Base-by-base conservation (phyloP, 2,329 filamentous ascomycete genomes). In the Colletotrichum filicis region DNA sequence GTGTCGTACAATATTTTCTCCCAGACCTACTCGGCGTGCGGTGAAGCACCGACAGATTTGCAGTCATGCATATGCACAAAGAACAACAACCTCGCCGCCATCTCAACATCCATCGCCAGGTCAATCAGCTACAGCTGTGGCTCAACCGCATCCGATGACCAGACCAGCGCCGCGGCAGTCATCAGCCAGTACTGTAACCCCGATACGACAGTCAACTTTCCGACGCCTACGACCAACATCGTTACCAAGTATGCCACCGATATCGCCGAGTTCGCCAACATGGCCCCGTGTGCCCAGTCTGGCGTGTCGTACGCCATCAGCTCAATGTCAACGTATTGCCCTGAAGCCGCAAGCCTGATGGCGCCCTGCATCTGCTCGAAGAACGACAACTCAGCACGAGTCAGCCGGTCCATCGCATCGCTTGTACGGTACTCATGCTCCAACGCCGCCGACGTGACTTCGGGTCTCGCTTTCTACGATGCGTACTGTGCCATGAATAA, bases 41-140 rank as follows among this genome's bases (percentile, higher is more conserved):
- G 84, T 16, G 80, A 84, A 30, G 84, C 79, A 5, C 84, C 83
- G 16, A 82, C 83, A 5, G 84, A 81, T 5, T 79, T 90, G 9
- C 87, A 89, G 74, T 84, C 83, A 9, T 90, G 88, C 70, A 82
- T 88, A n/a, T 90, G 88, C 79, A 85, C 85, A 16, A 86, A 87
- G 76, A 82, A 83, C 74, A 82, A 81, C 60, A 83, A 84, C 72
- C 79, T 81, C 19, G 80, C 79, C 4, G 79, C 82, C 4, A 77
- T 89, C 66, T 79, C 80, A 16, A 79, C 80, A 1, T 76, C 74
- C 6, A 80, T 89, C 26, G 84, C 83, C 11, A 76, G 68, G 16
- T 83, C 82, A 5, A 77, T 89, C 28, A 82, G 80, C 68, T 82
- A 80, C 53, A 82, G 78, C 56, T 90, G 88, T 73, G 86, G 86